Evolutionary conservation across 371 early-diverging fungal genomes (phyloP).

Genomic region (Blastocladiella emersonii): DNA sequence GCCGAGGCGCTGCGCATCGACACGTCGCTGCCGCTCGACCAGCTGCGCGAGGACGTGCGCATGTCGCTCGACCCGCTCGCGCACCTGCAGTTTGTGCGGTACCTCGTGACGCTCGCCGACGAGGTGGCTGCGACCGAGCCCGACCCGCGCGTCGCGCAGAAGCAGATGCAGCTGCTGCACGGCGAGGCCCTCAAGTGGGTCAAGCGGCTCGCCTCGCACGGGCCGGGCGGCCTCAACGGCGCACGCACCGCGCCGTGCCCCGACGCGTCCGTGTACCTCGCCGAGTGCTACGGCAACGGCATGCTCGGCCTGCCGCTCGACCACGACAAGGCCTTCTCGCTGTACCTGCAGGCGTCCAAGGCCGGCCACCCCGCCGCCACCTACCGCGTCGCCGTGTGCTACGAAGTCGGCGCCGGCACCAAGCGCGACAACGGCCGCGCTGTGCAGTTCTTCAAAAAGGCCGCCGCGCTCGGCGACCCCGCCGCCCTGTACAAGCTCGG

Average conservation of each 20-base stretch:
- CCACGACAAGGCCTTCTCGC: conserved; percentile 76
- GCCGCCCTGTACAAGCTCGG: conserved; percentile 94
- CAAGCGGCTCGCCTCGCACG: conserved; percentile 51
- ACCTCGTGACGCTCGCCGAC: conserved; percentile 4
- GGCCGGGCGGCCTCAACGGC: conserved; percentile 22
- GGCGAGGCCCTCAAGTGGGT: conserved; percentile 64
- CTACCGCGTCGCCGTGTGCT: conserved; percentile 88
- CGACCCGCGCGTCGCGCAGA: conserved; percentile 49
- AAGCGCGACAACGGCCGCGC: conserved; percentile 70
- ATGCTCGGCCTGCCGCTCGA: conserved; percentile 58
- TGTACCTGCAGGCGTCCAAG: conserved; percentile 80
- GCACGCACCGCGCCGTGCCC: conserved; percentile 55
- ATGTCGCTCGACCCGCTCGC: background rate
- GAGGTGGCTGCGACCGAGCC: conserved; percentile 15
- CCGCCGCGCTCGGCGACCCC: conserved; percentile 83
- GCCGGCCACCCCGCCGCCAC: conserved; percentile 82
- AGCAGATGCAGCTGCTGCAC: conserved; percentile 43
- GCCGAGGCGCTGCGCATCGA: background rate
- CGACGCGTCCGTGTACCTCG: conserved; percentile 85
- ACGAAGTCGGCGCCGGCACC: conserved; percentile 87
- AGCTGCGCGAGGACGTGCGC: background rate
- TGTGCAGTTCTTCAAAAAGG: conserved; percentile 81
- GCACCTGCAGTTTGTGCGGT: background rate
- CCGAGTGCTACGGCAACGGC: conserved; percentile 66
- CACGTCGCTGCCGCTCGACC: background rate